Conservation (phyloP, 345 rosid species). For the Boechera divaricarpa region DNA sequence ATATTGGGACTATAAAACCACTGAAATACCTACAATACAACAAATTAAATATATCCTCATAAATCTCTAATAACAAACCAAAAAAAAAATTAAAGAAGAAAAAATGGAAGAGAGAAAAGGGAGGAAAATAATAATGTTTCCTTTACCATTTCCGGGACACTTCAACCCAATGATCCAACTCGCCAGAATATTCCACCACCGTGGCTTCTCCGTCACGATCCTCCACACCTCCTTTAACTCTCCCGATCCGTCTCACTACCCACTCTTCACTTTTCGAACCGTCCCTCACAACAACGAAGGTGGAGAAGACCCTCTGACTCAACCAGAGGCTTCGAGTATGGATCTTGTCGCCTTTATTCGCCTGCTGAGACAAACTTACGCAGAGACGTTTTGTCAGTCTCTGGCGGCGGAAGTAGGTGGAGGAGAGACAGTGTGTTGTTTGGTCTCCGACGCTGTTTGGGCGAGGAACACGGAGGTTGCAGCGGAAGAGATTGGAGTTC, state of each 20-base stretch:
- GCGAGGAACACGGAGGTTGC: constrained; percentile 49
- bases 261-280: constrained; percentile 55
- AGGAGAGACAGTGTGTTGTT: constrained; percentile 49
- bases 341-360: constrained; percentile 38
- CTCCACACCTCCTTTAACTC: constrained; percentile 61
- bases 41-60: neutral
- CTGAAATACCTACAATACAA: neutral
- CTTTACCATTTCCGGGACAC: constrained; percentile 67
- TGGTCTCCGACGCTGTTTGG: constrained; percentile 58
- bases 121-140: constrained; percentile 51
- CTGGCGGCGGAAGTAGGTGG: constrained; percentile 44
- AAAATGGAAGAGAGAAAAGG: constrained; percentile 40
- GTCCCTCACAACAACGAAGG: constrained; percentile 40
- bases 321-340: neutral
- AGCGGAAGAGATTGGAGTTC: constrained; percentile 48
- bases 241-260: constrained; percentile 53
- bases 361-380: constrained; percentile 47
- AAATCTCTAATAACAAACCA: neutral
- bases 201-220: constrained; percentile 59
- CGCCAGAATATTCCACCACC: constrained; percentile 54
- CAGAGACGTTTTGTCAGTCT: constrained; percentile 45
- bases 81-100: neutral
- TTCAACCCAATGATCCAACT: constrained; percentile 65
- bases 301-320: constrained; percentile 12
- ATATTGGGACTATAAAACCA: too few relatives aligned